These are phyloP conservation scores for Wallacemonas rigidus DNA, from an alignment of 208 protist species.

Conservation along the genomic window DNA sequence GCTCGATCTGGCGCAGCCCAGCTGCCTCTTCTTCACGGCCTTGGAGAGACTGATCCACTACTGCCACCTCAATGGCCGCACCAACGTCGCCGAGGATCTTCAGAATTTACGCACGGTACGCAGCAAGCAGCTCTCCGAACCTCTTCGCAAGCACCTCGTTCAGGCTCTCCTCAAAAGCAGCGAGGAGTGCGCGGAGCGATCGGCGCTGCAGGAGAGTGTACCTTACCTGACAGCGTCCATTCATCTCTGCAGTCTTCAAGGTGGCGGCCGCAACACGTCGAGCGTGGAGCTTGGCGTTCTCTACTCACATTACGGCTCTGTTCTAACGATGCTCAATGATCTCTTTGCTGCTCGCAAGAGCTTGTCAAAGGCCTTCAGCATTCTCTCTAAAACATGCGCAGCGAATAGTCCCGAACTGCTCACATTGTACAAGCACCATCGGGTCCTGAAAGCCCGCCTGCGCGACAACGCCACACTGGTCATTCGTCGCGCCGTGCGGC, in stretches of 20 bases:
- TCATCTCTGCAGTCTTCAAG: slow-evolving; percentile 25
- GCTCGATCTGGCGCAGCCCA: slow-evolving; percentile 40
- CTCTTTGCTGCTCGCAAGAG: slow-evolving; percentile 39
- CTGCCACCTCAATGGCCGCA: slow-evolving; percentile 31
- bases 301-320: slow-evolving; percentile 43
- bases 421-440: slow-evolving; percentile 53
- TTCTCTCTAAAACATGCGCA: slow-evolving; percentile 34
- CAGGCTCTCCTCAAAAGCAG: slow-evolving; percentile 35
- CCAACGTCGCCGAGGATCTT: slow-evolving; percentile 34
- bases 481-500: slow-evolving; percentile 53
- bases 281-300: slow-evolving; percentile 44
- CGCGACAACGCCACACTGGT: slow-evolving; percentile 38
- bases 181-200: slow-evolving; percentile 29
- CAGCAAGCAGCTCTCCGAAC: slow-evolving; percentile 35
- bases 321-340: slow-evolving; percentile 41
- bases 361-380: slow-evolving; percentile 35
- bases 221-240: slow-evolving; percentile 47
- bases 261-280: slow-evolving; percentile 25
- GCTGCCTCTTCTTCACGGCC: slow-evolving; percentile 44
- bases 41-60: slow-evolving; percentile 43
- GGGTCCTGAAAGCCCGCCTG: slow-evolving; percentile 34
- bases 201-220: slow-evolving; percentile 31
- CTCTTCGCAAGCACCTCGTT: slow-evolving; percentile 31
- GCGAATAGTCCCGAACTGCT: slow-evolving; percentile 46
- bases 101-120: slow-evolving; percentile 26